Conservation (phyloP, 768 basidiomycete species). For the Boletus sp. region DNA sequence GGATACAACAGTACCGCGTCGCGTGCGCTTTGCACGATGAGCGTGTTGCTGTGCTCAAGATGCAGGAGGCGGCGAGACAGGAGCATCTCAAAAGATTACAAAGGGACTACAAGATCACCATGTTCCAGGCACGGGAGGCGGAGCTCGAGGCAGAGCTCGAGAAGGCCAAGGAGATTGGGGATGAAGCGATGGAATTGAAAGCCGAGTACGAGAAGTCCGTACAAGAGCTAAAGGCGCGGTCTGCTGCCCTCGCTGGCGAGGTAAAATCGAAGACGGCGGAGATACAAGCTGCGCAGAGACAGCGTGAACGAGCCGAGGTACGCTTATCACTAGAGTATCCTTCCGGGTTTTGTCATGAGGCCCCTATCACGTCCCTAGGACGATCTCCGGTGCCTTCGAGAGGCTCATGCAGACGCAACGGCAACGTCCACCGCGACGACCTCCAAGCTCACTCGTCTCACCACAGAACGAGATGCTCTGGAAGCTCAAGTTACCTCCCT, state of each 20-base stretch:
- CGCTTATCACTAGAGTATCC: slow-evolving; percentile 2
- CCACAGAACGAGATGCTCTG: slow-evolving; percentile 56
- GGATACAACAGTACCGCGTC: slow-evolving; percentile 60
- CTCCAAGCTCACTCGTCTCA: slow-evolving; percentile 54
- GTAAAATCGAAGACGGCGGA: slow-evolving; percentile 40
- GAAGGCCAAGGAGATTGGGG: slow-evolving; percentile 49
- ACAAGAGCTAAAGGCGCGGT: slow-evolving; percentile 31
- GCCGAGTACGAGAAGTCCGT: slow-evolving; percentile 26
- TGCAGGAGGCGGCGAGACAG: slow-evolving; percentile 49
- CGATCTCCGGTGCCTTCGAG: slow-evolving; percentile 43
- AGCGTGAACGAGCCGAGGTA: slow-evolving; percentile 49
- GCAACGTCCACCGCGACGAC: slow-evolving; percentile 43
- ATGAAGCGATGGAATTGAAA: slow-evolving; percentile 18
- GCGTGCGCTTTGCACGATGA: slow-evolving; percentile 53
- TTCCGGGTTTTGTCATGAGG: not conserved
- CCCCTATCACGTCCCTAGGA: slow-evolving; percentile 25
- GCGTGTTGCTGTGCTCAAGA: slow-evolving; percentile 46
- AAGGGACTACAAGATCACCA: slow-evolving; percentile 63
- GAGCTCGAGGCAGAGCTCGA: slow-evolving; percentile 54
- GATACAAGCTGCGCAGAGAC: slow-evolving; percentile 37
- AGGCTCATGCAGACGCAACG: slow-evolving; percentile 48
- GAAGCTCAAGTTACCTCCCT: slow-evolving; percentile 52
- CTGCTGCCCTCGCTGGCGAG: slow-evolving; percentile 33
- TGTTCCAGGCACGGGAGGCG: slow-evolving; percentile 61
- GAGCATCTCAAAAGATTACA: slow-evolving; percentile 60